Evolutionary conservation across 441 rosid genomes (phyloP).

Genomic region (Corymbia calophylla): DNA sequence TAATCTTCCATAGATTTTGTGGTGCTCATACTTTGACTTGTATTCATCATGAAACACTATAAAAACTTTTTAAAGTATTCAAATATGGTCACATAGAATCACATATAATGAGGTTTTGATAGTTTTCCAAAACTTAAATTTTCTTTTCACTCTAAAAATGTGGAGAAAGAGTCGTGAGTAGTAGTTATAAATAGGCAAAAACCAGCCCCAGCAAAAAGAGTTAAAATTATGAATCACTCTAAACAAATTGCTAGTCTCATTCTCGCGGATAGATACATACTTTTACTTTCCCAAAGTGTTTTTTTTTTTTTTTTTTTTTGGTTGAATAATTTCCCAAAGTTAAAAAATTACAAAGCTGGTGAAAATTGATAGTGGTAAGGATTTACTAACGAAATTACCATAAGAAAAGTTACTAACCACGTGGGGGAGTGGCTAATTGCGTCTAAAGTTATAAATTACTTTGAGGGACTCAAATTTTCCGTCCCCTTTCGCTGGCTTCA

Average conservation of each 20-base stretch:
- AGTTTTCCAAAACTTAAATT: neutral
- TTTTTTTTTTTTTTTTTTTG: no score
- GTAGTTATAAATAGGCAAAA: neutral
- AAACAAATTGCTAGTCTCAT: neutral
- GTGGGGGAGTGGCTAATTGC: neutral
- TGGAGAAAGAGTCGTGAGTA: neutral
- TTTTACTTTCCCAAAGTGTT: neutral
- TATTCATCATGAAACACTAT: neutral
- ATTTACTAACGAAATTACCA: neutral
- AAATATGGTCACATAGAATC: neutral
- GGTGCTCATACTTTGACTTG: neutral
- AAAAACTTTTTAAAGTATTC: neutral
- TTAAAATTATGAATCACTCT: neutral
- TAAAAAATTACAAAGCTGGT: neutral
- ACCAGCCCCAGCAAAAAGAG: rapidly evolving
- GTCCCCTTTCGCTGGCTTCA: neutral
- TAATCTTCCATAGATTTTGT: neutral
- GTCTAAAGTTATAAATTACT: neutral
- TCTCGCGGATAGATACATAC: neutral
- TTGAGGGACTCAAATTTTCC: neutral
- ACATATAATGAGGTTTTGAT: neutral
- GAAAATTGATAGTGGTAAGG: neutral
- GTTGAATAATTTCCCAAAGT: no score
- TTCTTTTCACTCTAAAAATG: neutral
- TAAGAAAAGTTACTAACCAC: neutral